phyloP scores from a whole-genome alignment of 116 monocot genomes.

The Posidonia oceanica region DNA sequence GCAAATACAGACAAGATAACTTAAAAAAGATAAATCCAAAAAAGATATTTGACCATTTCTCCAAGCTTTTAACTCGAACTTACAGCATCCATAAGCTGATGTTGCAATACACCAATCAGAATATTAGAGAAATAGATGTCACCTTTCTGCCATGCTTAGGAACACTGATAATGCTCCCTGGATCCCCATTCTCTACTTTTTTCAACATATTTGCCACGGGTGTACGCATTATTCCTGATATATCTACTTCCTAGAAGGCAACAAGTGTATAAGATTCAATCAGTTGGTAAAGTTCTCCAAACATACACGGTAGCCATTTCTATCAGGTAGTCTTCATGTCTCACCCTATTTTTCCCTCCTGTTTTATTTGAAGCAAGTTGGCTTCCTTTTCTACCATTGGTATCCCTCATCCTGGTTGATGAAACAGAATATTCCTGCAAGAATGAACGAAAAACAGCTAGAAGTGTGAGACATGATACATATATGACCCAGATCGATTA shows the following conservation, averaged over 20 bases:
- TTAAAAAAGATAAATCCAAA: background rate
- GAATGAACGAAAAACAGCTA: background rate
- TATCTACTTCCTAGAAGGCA: constrained; percentile 45
- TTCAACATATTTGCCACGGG: constrained; percentile 69
- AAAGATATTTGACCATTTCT: background rate
- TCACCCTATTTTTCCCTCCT: constrained; percentile 53
- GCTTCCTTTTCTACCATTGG: constrained; percentile 36
- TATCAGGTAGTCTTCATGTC: background rate
- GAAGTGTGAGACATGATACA: background rate
- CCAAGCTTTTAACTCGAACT: background rate
- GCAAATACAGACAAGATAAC: background rate
- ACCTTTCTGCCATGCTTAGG: constrained; percentile 76
- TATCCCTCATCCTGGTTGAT: constrained; percentile 67
- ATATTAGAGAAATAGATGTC: background rate
- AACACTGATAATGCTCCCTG: constrained; percentile 26
- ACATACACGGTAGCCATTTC: background rate
- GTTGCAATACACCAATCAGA: too few species aligned
- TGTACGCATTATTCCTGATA: constrained; percentile 48
- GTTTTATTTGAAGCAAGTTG: constrained; percentile 31
- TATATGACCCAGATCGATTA: too few species aligned
- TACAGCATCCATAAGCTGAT: background rate
- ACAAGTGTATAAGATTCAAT: background rate
- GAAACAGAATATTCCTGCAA: constrained; percentile 79
- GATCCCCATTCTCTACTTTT: constrained; percentile 43
- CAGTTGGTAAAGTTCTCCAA: background rate